Conservation (phyloP, 2,329 filamentous ascomycete species). For the Byssothecium circinans region DNA sequence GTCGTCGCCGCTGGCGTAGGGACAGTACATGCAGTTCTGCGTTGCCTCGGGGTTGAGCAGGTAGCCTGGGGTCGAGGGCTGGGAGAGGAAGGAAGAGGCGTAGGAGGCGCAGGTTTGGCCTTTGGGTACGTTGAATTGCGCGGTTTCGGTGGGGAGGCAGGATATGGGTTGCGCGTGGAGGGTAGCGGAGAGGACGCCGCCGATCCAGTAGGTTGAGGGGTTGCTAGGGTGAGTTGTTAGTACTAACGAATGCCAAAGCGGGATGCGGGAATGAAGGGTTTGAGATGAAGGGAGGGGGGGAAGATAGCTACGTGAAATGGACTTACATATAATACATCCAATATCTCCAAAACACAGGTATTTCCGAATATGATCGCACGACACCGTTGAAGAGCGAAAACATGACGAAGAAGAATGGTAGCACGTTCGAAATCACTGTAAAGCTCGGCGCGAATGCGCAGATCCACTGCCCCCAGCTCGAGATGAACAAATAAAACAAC, state of each 20-base stretch:
- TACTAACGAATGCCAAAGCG: too few relatives aligned
- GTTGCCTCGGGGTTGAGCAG: slow-evolving; percentile 64
- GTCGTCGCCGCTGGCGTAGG: slow-evolving; percentile 64
- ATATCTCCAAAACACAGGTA: slow-evolving; percentile 72
- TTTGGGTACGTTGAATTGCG: slow-evolving; percentile 66
- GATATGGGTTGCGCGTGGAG: slow-evolving; percentile 53
- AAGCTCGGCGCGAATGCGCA: slow-evolving; percentile 78
- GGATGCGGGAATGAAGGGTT: too few relatives aligned
- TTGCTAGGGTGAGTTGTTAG: slow-evolving; percentile 46
- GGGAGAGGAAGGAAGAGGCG: slow-evolving; percentile 60
- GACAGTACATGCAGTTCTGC: slow-evolving; percentile 68
- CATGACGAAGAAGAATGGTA: slow-evolving; percentile 82
- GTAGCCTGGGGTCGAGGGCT: slow-evolving; percentile 62
- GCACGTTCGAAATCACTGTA: slow-evolving; percentile 71
- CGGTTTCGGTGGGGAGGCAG: slow-evolving; percentile 58
- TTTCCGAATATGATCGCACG: slow-evolving; percentile 65
- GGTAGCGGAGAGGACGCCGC: slow-evolving; percentile 67
- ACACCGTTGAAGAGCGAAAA: slow-evolving; percentile 77
- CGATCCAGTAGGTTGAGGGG: slow-evolving; percentile 71
- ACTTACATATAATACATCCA: slow-evolving; percentile 72
- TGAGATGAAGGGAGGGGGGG: slow-evolving; percentile 42
- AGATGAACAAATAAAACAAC: slow-evolving; percentile 75
- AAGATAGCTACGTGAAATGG: too few relatives aligned
- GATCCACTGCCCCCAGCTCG: slow-evolving; percentile 81
- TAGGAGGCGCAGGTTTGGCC: slow-evolving; percentile 67